Percentiles rank a stretch among this genome's conserved stretches.
Conservation (phyloP, 2,329 filamentous ascomycete genomes). For the Cladosporium sp. region DNA sequence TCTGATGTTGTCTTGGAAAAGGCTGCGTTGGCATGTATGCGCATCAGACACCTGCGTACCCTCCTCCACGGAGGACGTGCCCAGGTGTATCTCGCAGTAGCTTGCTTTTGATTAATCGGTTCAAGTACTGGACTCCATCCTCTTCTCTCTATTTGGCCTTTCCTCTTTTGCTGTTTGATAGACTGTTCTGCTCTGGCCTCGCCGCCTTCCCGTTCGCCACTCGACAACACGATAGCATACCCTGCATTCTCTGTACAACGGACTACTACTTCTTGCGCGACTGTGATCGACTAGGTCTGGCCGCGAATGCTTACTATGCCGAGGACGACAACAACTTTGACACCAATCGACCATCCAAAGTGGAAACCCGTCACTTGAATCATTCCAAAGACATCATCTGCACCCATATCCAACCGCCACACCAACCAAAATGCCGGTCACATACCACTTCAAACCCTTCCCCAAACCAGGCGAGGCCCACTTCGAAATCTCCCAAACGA, state of each 20-base stretch:
- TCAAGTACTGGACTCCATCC: neutral
- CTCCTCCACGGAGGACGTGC: no score
- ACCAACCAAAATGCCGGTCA: constrained; percentile 2
- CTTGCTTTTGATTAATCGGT: neutral
- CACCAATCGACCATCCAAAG: neutral
- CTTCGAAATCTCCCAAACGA: neutral
- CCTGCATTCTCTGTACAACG: no score
- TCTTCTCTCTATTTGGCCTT: neutral
- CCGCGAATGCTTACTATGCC: constrained; percentile 4
- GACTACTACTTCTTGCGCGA: no score
- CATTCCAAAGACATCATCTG: no score
- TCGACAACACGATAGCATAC: no score
- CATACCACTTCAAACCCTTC: constrained; percentile 11
- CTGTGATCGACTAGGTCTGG: neutral
- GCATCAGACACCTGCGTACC: neutral
- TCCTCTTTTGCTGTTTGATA: no score
- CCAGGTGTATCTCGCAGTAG: neutral
- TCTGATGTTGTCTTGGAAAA: no score
- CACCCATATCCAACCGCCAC: neutral
- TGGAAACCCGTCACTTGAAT: constrained; percentile 3
- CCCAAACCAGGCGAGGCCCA: neutral
- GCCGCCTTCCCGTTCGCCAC: no score
- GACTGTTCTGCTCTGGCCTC: no score
- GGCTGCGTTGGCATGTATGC: neutral
- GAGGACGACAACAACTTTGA: neutral